Evolutionary conservation across 2,329 filamentous ascomycete species (phyloP), one percentile per base, ranked within the genome.

Genomic region (Talaromyces sp.): DNA sequence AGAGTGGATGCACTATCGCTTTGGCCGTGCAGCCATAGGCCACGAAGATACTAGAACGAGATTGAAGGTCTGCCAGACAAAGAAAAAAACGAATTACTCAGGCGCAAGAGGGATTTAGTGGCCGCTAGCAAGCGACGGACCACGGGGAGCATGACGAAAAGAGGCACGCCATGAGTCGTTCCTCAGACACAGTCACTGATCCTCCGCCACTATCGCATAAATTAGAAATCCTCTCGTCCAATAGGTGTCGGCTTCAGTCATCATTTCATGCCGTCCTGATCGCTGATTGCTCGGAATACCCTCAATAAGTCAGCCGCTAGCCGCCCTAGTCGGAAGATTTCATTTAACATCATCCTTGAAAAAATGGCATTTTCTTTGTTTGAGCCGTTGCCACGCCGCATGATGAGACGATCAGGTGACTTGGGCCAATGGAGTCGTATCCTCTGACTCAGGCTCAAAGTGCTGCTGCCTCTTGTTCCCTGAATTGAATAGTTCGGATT

Each of bases 341-440:
- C 59, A 27, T 22, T 62, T 45, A 31, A 50, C 37, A 14, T 27
- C 37, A 24, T n/a, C 33, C 60, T 52, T 43, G 37, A 24, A 45
- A 31, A 57, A 39, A 3, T 37, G 24, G 41, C n/a, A 22, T 35
- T 64, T 64, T 59, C 54, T 64, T 64, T 64, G 62, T 64, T 50
- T 14, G 13, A 61, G 22, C 63, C 63, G 58, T 62, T 57, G 59
- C 63, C 63, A 62, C 58, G 58, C 63, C 63, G 63, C 63, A 65
- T 65, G 63, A 62, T 41, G 63, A 58, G 31, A 47, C 31, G 47
- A 31, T 65, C 63, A 65, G 48, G 58, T 65, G 63, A 65, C 58
- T 61, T 57, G 1, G 58, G 11, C 57, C 43, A 54, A 39, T 56
- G 5, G 16, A 54, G 27, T 19, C 47, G 11, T 16, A 16, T 41